Evolutionary conservation across 1,284 basidiomycete genomes (phyloP), one percentile per base, ranked within the genome.

Genomic region (Trametes versicolor): DNA sequence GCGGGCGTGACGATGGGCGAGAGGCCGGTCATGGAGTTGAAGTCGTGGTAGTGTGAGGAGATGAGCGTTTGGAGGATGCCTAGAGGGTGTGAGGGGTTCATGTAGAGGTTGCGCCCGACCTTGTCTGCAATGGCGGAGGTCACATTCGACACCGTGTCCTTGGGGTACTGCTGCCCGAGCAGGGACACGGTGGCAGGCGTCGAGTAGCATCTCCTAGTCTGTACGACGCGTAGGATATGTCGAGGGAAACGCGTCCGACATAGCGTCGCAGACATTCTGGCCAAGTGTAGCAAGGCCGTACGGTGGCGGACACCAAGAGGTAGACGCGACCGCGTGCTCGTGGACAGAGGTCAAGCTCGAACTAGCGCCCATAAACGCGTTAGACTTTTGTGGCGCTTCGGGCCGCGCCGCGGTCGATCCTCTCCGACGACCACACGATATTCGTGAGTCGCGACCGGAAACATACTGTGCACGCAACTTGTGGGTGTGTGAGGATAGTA

Each of bases 1-100:
- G 85, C 83, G 1, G 96, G 94, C 0, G 95, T 90, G 59, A 99
- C 98, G 59, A 99, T 83, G 0, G 98, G 96, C 0, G 95, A 93
- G 61, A 92, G 82, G 12, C 93, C 89, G 27, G 89, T 88, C 63
- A 88, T 81, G 74, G 87, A 88, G 25, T 86, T 78, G 78, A 91
- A 95, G 59, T 85, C 79, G 15, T 87, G 82, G 72, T 95, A 96
- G 72, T 98, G 93, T 2, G 85, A 83, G 80, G 99, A 94, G 72
- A 99, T 93, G 70, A 96, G 87, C 13, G 84, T 76, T 47, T 95
- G 92, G 39, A 99, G 89, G 57, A 95, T 97, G 70, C 84, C 85
- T 41, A 99, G 84, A 0, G 98, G 98, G 76, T 99, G 98, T 1
- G 85, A 82, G 15, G 87, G 86, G 64, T 90, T 85, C 56, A 88